Conservation (phyloP, 129 eudicot genomes). For the Kitagawia praeruptora region DNA sequence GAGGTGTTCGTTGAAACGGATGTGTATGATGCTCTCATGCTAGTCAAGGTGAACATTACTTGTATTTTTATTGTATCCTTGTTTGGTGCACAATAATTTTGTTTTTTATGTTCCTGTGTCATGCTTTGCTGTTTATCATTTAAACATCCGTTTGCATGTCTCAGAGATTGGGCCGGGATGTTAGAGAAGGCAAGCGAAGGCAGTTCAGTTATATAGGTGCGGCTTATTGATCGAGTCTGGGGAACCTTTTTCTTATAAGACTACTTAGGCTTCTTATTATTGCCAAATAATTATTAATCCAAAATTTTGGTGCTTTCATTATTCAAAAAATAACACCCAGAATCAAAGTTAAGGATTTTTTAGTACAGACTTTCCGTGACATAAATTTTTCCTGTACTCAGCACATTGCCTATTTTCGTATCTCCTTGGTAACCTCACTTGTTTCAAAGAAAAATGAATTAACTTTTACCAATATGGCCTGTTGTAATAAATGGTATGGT, state of each 20-base stretch:
- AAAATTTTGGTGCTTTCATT: neutral
- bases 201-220: slow-evolving; percentile 86
- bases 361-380: neutral
- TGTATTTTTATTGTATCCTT: neutral
- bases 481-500: neutral
- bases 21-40: slow-evolving; percentile 69
- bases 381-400: neutral
- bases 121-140: slow-evolving; percentile 8
- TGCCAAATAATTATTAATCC: neutral
- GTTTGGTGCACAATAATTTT: neutral
- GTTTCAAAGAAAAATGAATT: neutral
- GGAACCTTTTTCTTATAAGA: neutral
- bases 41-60: slow-evolving; percentile 60
- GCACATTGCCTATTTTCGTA: neutral
- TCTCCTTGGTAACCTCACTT: neutral
- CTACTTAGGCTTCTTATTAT: neutral
- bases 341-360: neutral
- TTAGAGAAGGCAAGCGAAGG: slow-evolving; percentile 90
- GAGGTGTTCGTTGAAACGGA: slow-evolving; percentile 52
- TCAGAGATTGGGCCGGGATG: slow-evolving; percentile 89
- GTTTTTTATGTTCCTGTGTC: neutral
- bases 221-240: neutral
- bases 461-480: neutral
- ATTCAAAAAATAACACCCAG: neutral
- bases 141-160: slow-evolving; percentile 29